Base-by-base conservation (phyloP, 1,139 yeast genomes). In the Debaryomycetaceae sp. region DNA sequence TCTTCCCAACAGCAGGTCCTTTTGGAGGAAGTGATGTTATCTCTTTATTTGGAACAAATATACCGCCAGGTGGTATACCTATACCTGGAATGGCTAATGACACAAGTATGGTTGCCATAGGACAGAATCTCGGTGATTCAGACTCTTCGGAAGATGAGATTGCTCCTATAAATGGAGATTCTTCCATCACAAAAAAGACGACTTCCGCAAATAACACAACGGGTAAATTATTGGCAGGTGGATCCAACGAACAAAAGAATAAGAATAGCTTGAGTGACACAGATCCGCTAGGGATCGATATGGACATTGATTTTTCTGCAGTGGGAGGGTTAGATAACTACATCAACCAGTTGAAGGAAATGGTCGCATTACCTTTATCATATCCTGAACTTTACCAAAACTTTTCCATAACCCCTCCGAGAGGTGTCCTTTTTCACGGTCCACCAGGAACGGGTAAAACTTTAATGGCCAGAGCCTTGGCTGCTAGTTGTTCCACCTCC, bases 371-470 rank as follows among this genome's bases (percentile, higher is more conserved):
- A 46, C 99, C 99, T 0, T 70, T 95, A 49, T 68, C 91, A 46
- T 95, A 95, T 55, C 99, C 99, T 1, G 99, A 95, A 62, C 78
- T 95, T 17, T 95, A 91, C 59, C 89, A 89, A 55, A 83, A 85
- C 58, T 95, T 95, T 60, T 85, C 83, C 44, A 90, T 93, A 34
- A 89, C 97, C 0, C 99, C 99, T 2, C 99, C 99, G 13, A 75
- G 99, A 53, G 99, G 99, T 50, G 99, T 95, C 1, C 68, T 95
- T 45, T 95, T 95, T 68, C 99, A 95, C 66, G 99, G 99, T 37
- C 99, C 99, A 4, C 99, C 99, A 1, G 99, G 99, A 53, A 95
- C 99, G 0, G 99, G 99, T 75, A 95, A 95, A 62, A 95, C 99
- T 0, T 75, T 95, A 43, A 90, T 95, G 97, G 99, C 99, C 0